Conservation (phyloP, 768 basidiomycete species). For the Phylloporus sp. region DNA sequence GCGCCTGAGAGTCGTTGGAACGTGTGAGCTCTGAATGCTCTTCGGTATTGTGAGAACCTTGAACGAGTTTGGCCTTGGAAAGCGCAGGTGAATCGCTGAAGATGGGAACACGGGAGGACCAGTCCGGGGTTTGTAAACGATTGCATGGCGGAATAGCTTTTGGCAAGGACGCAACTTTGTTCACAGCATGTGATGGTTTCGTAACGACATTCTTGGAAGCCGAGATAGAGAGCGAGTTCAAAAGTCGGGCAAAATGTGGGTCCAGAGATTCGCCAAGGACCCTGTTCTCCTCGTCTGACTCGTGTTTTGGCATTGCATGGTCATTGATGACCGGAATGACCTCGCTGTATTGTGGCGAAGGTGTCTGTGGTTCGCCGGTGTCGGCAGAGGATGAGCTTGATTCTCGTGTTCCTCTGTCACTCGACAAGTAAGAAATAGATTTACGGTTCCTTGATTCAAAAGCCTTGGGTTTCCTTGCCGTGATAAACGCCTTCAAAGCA, state of each 20-base stretch:
- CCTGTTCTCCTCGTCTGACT: slow-evolving; percentile 31
- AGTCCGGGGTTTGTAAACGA: slow-evolving; percentile 25
- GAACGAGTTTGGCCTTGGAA: slow-evolving; percentile 4
- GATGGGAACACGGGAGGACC: slow-evolving; percentile 30
- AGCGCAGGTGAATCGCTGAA: slow-evolving; percentile 13
- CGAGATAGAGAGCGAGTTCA: slow-evolving; percentile 59
- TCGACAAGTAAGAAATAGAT: slow-evolving; percentile 17
- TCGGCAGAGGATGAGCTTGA: slow-evolving; percentile 65
- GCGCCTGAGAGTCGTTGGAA: neutral
- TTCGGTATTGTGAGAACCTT: slow-evolving; percentile 5
- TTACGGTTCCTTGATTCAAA: slow-evolving; percentile 36
- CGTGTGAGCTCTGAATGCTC: neutral
- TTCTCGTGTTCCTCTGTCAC: slow-evolving; percentile 43
- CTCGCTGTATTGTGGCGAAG: slow-evolving; percentile 54
- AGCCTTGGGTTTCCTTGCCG: slow-evolving; percentile 53
- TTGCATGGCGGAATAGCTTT: slow-evolving; percentile 7
- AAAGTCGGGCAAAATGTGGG: slow-evolving; percentile 65
- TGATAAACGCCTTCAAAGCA: slow-evolving; percentile 59
- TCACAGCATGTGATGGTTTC: slow-evolving; percentile 4
- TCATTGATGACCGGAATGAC: slow-evolving; percentile 25
- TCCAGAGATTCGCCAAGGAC: slow-evolving; percentile 41
- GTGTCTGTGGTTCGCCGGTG: slow-evolving; percentile 57
- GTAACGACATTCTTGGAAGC: slow-evolving; percentile 31
- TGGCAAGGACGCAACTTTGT: slow-evolving; percentile 8
- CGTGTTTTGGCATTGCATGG: slow-evolving; percentile 21